Evolutionary conservation across 2,329 filamentous ascomycete species (phyloP).

Genomic region (Cordyceps tenuipes): DNA sequence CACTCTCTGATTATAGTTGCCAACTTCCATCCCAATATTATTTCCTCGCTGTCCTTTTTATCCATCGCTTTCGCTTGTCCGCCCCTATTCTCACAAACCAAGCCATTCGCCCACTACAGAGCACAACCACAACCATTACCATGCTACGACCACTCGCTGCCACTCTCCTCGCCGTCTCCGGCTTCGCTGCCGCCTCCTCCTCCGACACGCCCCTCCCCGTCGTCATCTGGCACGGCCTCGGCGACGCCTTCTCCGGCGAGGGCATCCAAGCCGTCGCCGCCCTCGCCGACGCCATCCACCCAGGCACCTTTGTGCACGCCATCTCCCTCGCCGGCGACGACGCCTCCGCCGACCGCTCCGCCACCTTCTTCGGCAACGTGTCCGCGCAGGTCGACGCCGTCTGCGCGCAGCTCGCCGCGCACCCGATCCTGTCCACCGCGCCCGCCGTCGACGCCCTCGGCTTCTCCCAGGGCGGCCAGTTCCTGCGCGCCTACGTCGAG

Average conservation of each 20-base stretch:
- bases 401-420: slow-evolving; percentile 64
- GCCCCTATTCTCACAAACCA: neutral
- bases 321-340: slow-evolving; percentile 62
- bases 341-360: slow-evolving; percentile 61
- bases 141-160: slow-evolving; percentile 9
- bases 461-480: slow-evolving; percentile 93
- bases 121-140: slow-evolving; percentile 1
- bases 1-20: too few relatives aligned
- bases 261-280: slow-evolving; percentile 63
- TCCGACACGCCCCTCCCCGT: slow-evolving; percentile 64
- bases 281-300: slow-evolving; percentile 65
- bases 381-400: slow-evolving; percentile 68
- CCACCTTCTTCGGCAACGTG: slow-evolving; percentile 87
- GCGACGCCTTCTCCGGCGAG: slow-evolving; percentile 66
- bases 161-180: slow-evolving; percentile 11
- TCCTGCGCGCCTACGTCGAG: slow-evolving; percentile 85
- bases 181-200: slow-evolving; percentile 14
- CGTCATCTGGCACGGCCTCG: slow-evolving; percentile 85
- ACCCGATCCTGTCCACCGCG: slow-evolving; percentile 74
- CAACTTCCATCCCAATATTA: too few relatives aligned
- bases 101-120: neutral
- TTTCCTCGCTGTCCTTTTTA: too few relatives aligned
- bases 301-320: slow-evolving; percentile 76
- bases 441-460: slow-evolving; percentile 84
- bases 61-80: too few relatives aligned